Conservation (phyloP, 805 yeast genomes). For the Kodamaea jinghongensis region DNA sequence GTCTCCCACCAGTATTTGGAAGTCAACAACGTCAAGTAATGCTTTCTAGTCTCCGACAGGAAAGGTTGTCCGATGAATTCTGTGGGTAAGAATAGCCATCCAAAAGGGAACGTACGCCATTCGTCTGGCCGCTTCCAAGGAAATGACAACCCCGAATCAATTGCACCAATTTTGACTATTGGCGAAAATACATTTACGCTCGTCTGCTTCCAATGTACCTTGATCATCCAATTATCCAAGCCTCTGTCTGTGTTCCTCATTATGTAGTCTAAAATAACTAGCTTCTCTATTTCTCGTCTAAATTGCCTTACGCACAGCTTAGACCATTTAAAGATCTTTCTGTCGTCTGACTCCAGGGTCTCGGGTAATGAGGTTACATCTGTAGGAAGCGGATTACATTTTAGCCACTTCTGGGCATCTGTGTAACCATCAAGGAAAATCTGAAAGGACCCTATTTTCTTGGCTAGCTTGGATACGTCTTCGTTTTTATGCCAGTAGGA, state of each 20-base stretch:
- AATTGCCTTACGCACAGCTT: constrained; percentile 47
- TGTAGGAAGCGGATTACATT: constrained; percentile 53
- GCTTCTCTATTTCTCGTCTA: constrained; percentile 60
- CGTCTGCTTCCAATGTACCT: constrained; percentile 43
- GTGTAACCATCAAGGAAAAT: constrained; percentile 55
- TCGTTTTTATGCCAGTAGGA: constrained; percentile 44
- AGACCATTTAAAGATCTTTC: constrained; percentile 51
- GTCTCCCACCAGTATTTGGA: constrained; percentile 72
- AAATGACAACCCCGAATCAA: constrained; percentile 70
- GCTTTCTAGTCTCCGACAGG: constrained; percentile 50
- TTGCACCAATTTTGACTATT: constrained; percentile 58
- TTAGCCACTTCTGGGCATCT: constrained; percentile 61
- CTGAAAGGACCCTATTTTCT: constrained; percentile 68
- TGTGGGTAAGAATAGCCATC: constrained; percentile 70
- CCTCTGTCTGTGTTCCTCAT: constrained; percentile 77
- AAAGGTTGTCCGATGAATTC: constrained; percentile 67
- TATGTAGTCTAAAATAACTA: constrained; percentile 68
- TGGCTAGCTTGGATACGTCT: constrained; percentile 28
- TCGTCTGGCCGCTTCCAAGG: constrained; percentile 86
- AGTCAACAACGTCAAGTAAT: constrained; percentile 56
- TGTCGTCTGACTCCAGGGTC: constrained; percentile 6
- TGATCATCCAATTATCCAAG: constrained; percentile 76
- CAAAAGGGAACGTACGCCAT: constrained; percentile 77
- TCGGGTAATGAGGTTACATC: constrained; percentile 18
- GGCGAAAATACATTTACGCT: constrained; percentile 28